A percentile compares a stretch with the other conserved stretches of the same genome.
Evolutionary conservation across 2,329 filamentous ascomycete genomes (phyloP).

Genomic region (Clonostachys rosea): DNA sequence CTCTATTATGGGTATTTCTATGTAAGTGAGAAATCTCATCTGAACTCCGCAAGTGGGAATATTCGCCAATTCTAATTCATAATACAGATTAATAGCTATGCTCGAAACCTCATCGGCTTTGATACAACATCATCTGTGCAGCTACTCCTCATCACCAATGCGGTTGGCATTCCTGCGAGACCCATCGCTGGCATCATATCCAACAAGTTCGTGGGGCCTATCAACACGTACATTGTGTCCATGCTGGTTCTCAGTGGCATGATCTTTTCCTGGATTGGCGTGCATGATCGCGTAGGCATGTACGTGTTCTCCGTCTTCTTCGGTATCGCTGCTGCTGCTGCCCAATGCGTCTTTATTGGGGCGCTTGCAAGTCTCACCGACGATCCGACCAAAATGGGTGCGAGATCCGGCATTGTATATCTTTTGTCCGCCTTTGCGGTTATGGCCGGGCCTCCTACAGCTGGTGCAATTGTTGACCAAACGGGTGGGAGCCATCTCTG

Average conservation of each 20-base stretch:
- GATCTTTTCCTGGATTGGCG: constrained; percentile 51
- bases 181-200: constrained; percentile 47
- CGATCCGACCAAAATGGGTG: constrained; percentile 37
- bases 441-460: constrained; percentile 36
- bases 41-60: neutral
- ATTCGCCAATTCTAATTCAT: neutral
- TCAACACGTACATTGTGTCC: constrained; percentile 50
- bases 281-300: constrained; percentile 31
- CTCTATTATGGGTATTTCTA: constrained; percentile 32
- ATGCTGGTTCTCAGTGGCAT: constrained; percentile 37
- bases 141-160: constrained; percentile 53
- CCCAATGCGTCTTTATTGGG: constrained; percentile 33
- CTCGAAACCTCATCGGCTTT: constrained; percentile 36
- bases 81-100: constrained; percentile 35
- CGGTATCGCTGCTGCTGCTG: constrained; percentile 35
- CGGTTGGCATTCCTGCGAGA: constrained; percentile 48
- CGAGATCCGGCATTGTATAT: constrained; percentile 40
- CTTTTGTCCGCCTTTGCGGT: constrained; percentile 34
- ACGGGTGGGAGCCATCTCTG: constrained; percentile 30
- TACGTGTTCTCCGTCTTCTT: constrained; percentile 38
- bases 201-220: constrained; percentile 43
- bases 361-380: constrained; percentile 33
- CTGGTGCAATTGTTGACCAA: constrained; percentile 37
- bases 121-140: constrained; percentile 45
- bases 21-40: constrained; percentile 30